Evolutionary conservation across 805 yeast genomes (phyloP), one percentile per base, ranked within the genome.

Genomic region (Schwanniomyces polymorphus): DNA sequence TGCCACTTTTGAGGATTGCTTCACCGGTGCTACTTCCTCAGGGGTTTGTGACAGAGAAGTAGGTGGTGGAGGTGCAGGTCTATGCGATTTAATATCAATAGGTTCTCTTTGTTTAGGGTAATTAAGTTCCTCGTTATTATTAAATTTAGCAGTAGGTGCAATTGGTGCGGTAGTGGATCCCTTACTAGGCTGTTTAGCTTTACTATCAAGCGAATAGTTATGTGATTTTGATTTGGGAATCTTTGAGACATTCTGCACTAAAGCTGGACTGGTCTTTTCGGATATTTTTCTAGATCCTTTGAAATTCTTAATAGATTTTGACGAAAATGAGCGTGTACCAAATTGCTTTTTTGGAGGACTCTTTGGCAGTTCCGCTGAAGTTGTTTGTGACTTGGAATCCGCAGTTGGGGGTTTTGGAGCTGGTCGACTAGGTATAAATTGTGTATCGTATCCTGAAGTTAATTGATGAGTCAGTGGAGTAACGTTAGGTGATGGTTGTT

Each of bases 351-450:
- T 46, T 4, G 54, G 50, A 3, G 57, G 53, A 2, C 54, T 33
- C 7, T 40, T 47, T 25, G 50, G 43, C 8, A 42, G 46, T 9
- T 44, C 51, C 0, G 6, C 5, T 21, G 27, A 9, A 37, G 18
- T 37, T 37, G 27, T 5, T 9, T 21, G 7, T 12, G 18, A 18
- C 16, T 21, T 37, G 21, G 39, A 21, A 10, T 50, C 39, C 11
- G 54, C 46, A 18, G 67, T 54, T 4, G 76, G 78, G 1, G 88
- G 87, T 55, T 77, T 80, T 27, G 88, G 88, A 0, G 88, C 86
- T 0, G 88, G 88, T 51, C 88, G 71, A 44, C 81, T 76, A 4
- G 88, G 88, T 44, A 83, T 82, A 51, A 77, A 83, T 55, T 75
- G 82, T 25, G 54, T 59, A 45, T 68, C 79, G 53, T 50, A 62